Base-by-base conservation (phyloP, 805 yeast genomes). In the Saturnispora sekii region DNA sequence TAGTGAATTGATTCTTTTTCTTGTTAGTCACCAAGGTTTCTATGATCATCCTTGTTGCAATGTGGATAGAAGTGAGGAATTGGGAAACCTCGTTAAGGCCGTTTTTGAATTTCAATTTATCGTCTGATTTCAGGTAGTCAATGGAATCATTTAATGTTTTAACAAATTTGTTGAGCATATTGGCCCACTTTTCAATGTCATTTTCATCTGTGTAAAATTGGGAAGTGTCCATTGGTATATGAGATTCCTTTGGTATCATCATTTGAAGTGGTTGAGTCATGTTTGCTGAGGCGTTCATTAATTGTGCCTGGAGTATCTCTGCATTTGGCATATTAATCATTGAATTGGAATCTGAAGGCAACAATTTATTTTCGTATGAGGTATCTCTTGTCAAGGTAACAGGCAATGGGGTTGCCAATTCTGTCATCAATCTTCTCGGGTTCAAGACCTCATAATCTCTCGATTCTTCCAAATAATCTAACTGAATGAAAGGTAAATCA, bases 121-220 rank as follows among this genome's bases (percentile, higher is more conserved):
- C 72, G 39, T 68, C 65, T 34, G 72, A 76, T 26, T 64, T 64
- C 26, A 84, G 62, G 10, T 82, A 72, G 42, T 73, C 76, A 41
- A 70, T 58, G 0, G 78, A 61, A 46, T 73, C 57, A 21, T 72
- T 74, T 11, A 79, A 60, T 38, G 74, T 66, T 50, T 65, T 71
- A 12, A 68, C 59, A 40, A 79, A 69, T 5, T 69, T 65, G 40
- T 70, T 73, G 37, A 68, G 65, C 35, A 81, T 58, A 17, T 70
- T 76, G 3, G 74, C 65, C 90, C 90, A 84, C 10, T 68, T 66
- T 16, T 68, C 63, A 18, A 81, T 64, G 57, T 84, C 90, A 10
- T 73, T 61, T 10, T 78, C 17, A 28, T 43, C 38, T 9, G 28
- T n/a, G 29, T 43, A 43, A 38, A 43, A 43, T n/a, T 33, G 33